phyloP scores from a whole-genome alignment of 805 yeast species.

The Candida lessepsii region DNA sequence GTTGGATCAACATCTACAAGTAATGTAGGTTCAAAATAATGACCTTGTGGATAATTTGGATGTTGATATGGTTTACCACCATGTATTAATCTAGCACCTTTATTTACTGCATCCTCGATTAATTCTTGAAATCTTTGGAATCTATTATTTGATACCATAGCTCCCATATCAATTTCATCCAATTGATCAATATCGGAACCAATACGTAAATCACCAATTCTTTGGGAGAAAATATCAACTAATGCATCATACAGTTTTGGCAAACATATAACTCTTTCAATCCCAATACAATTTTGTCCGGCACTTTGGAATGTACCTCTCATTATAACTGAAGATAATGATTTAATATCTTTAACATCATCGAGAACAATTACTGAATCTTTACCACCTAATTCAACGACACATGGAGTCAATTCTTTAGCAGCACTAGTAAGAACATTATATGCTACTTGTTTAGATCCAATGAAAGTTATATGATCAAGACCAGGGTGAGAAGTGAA shows the following conservation, averaged over 20 bases:
- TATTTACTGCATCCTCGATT: slow-evolving; percentile 67
- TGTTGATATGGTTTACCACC: slow-evolving; percentile 85
- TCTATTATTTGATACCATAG: slow-evolving; percentile 79
- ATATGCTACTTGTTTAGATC: slow-evolving; percentile 93
- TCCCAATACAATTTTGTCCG: slow-evolving; percentile 98
- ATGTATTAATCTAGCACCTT: slow-evolving; percentile 75
- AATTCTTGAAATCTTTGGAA: slow-evolving; percentile 66
- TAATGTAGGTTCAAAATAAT: slow-evolving; percentile 88
- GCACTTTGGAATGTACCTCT: slow-evolving; percentile 97
- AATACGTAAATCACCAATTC: slow-evolving; percentile 63
- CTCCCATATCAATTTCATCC: slow-evolving; percentile 94
- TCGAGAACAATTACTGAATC: slow-evolving; percentile 89
- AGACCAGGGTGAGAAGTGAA: slow-evolving; percentile 82
- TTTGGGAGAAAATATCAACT: slow-evolving; percentile 51
- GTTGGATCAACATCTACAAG: slow-evolving; percentile 71
- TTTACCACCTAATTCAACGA: slow-evolving; percentile 95
- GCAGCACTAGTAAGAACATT: slow-evolving; percentile 82
- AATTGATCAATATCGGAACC: slow-evolving; percentile 93
- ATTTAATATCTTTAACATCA: slow-evolving; percentile 58
- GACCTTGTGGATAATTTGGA: slow-evolving; percentile 95
- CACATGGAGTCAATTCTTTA: slow-evolving; percentile 86
- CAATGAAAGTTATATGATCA: slow-evolving; percentile 90
- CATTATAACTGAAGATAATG: slow-evolving; percentile 71
- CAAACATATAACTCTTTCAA: slow-evolving; percentile 87
- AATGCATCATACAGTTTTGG: slow-evolving; percentile 65